Evolutionary conservation across 164 flowering plant genomes (phyloP), one percentile per base, ranked within the genome.

Genomic region (Paratinospora sagittata): DNA sequence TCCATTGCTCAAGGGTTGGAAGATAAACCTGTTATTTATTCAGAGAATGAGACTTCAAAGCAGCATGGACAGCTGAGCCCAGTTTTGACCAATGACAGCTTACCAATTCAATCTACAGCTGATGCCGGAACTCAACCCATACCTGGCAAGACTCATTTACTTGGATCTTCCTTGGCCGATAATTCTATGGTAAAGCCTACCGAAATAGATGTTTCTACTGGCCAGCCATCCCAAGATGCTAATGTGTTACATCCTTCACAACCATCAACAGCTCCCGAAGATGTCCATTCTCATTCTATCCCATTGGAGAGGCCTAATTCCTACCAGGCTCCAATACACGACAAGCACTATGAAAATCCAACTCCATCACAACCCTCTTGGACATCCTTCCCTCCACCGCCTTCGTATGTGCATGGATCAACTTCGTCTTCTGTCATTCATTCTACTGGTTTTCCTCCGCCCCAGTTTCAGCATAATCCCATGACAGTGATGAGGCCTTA

Each of bases 391-490:
- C 82, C 82, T 37, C 86, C 81, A 61, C 79, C 66, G 9, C 77
- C 81, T 34, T 62, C 73, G 2, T 68, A 71, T 65, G 72, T 67
- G 21, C 68, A 73, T 76, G 73, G 76, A 36, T 63, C 67, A 58
- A 66, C 67, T 52, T 30, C 65, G 33, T 61, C 70, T 79, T 67
- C 73, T 34, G 73, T 57, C 66, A 65, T 76, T 66, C 76, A 71
- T 3, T 37, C 66, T 7, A 58, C 75, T 64, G 73, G 73, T 65
- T 74, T 67, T 74, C 77, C 73, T 41, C 75, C 77, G 0, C 65
- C 30, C 8, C 85, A 82, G n/a, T 80, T 75, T 79, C 86, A 76
- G 73, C 88, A 73, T 64, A 74, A 74, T 82, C 67, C 75, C 65
- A 57, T 77, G 73, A 82, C 76, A 67, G 41, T 74, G 36, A 12